These are phyloP conservation scores for Chiua virens DNA, from an alignment of 768 basidiomycete genomes.

Conservation along the genomic window DNA sequence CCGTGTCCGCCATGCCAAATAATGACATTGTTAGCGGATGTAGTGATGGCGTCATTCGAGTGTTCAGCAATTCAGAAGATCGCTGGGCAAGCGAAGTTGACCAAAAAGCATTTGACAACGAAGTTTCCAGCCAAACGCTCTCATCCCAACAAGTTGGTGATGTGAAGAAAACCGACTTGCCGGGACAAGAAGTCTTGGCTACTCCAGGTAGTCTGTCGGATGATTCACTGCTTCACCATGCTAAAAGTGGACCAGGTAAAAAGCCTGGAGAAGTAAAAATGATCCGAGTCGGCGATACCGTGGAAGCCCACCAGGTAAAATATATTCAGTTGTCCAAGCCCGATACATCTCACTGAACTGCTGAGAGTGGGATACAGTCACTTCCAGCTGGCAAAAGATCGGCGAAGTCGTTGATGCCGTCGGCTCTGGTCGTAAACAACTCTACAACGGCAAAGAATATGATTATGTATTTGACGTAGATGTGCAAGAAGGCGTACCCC, in stretches of 20 bases:
- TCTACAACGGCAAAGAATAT: conserved; percentile 93
- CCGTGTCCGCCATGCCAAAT: conserved; percentile 83
- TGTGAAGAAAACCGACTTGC: conserved; percentile 88
- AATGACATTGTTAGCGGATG: conserved; percentile 91
- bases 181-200: conserved; percentile 77
- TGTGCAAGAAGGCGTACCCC: conserved; percentile 87
- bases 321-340: not conserved
- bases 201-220: conserved; percentile 52
- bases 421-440: conserved; percentile 83
- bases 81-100: conserved; percentile 70
- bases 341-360: not conserved
- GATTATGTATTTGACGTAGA: conserved; percentile 99
- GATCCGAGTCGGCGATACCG: conserved; percentile 74
- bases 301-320: conserved; percentile 88
- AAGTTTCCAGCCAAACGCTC: conserved; percentile 75
- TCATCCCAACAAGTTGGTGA: conserved; percentile 89
- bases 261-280: conserved; percentile 94
- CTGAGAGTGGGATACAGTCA: conserved; percentile 74
- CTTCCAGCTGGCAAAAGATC: conserved; percentile 83
- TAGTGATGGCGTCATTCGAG: conserved; percentile 83
- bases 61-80: conserved; percentile 76
- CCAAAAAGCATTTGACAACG: conserved; percentile 67
- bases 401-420: conserved; percentile 97
- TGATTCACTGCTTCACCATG: not conserved
- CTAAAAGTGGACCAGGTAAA: conserved; percentile 53